phyloP scores from a whole-genome alignment of 73 alveolate genomes.

The Tetrahymena malaccensis region DNA sequence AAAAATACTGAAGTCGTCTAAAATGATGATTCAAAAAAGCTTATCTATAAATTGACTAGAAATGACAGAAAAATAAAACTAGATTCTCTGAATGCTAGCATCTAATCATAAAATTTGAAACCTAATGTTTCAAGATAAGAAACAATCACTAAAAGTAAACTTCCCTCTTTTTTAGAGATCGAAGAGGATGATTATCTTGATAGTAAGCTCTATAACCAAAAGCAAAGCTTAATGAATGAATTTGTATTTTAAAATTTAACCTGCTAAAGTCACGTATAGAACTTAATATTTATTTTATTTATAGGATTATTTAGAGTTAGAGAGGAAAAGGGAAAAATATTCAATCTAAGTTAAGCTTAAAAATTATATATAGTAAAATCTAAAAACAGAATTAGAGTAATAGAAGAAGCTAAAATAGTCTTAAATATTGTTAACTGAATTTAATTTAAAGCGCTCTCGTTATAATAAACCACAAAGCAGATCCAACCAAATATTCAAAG shows the following conservation, averaged over 20 bases:
- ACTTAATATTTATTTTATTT: not conserved
- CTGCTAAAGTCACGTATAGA: not conserved
- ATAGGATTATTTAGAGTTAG: not conserved
- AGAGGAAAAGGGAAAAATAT: not conserved
- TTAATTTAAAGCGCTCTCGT: not conserved
- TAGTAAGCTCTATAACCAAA: not conserved
- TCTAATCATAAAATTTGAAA: not conserved
- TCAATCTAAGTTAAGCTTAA: not conserved
- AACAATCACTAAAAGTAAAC: not conserved
- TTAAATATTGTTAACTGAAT: not conserved
- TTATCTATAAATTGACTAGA: not conserved
- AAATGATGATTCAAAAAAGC: not conserved
- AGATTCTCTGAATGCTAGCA: not conserved
- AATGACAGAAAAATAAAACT: not conserved
- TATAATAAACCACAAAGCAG: not conserved
- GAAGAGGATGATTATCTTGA: not conserved
- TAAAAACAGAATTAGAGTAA: not conserved
- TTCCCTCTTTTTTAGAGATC: not conserved
- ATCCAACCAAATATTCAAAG: not conserved
- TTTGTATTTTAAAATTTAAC: not conserved
- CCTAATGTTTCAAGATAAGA: not conserved
- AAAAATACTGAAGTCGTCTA: not conserved
- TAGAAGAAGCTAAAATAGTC: not conserved
- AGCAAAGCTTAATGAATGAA: not conserved
- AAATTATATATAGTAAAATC: not conserved